Conservation (phyloP, 495 filamentous ascomycete species). For the Parathielavia hyrcaniae region DNA sequence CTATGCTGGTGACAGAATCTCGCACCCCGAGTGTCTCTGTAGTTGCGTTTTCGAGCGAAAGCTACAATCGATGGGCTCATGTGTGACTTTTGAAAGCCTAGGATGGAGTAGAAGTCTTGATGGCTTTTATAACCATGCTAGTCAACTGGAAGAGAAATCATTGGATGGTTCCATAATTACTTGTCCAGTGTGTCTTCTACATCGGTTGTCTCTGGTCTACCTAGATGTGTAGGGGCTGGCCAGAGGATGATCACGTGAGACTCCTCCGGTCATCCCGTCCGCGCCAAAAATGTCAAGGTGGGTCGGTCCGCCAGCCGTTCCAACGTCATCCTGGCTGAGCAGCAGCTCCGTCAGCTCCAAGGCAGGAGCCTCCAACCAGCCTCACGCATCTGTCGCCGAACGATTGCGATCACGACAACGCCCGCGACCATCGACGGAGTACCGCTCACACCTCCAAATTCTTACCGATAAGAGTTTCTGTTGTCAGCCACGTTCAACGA, state of each 20-base stretch:
- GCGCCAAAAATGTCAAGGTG: constrained; percentile 12
- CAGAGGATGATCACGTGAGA: constrained; percentile 8
- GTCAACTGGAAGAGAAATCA: too few relatives aligned
- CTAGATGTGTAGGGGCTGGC: neutral
- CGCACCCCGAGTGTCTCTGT: too few relatives aligned
- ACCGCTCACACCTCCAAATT: neutral
- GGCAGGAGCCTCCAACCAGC: too few relatives aligned
- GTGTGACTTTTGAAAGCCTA: too few relatives aligned
- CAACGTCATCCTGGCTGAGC: constrained; percentile 14
- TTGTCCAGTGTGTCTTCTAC: too few relatives aligned
- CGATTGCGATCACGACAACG: constrained; percentile 4
- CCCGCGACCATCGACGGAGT: neutral
- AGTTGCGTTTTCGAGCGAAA: too few relatives aligned
- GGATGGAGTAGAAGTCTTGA: too few relatives aligned
- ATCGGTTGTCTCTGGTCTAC: neutral
- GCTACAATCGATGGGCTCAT: too few relatives aligned
- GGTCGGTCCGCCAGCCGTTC: constrained; percentile 8
- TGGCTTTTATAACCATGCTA: too few relatives aligned
- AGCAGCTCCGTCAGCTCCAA: neutral
- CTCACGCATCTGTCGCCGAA: neutral
- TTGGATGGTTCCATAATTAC: too few relatives aligned
- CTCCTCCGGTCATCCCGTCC: too few relatives aligned
- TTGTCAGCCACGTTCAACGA: neutral
- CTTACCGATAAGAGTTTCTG: neutral
- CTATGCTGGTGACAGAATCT: too few relatives aligned